A percentile compares a stretch with the other conserved stretches of the same genome.
Conservation (phyloP, 148 eudicot species). For the Heliamphora exappendiculata region DNA sequence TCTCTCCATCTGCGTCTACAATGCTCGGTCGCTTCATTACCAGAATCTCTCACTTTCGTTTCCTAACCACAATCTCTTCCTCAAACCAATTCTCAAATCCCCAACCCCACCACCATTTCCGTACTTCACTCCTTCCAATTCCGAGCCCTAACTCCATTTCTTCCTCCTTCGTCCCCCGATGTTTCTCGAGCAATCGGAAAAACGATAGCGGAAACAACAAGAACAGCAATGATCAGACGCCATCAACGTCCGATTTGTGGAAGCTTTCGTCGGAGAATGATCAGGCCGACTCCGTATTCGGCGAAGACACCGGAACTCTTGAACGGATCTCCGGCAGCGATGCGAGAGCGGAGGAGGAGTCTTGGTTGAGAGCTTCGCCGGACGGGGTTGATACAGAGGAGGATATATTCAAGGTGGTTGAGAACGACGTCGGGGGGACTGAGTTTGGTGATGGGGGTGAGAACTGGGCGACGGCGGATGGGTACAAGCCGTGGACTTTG, state of each 20-base stretch:
- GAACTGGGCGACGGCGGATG: slow-evolving; percentile 18
- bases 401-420: slow-evolving; percentile 26
- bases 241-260: slow-evolving; percentile 41
- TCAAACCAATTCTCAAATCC: slow-evolving; percentile 7
- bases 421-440: slow-evolving; percentile 10
- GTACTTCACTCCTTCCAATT: not conserved
- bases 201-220: slow-evolving; percentile 16
- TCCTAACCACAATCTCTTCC: slow-evolving; percentile 27
- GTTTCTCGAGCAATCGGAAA: slow-evolving; percentile 34
- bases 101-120: slow-evolving; percentile 4
- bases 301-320: slow-evolving; percentile 11
- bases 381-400: slow-evolving; percentile 5
- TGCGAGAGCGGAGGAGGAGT: not conserved
- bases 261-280: slow-evolving; percentile 39
- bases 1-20: not conserved
- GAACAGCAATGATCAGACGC: not conserved
- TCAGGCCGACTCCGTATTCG: slow-evolving; percentile 32
- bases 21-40: slow-evolving; percentile 43
- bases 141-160: slow-evolving; percentile 10
- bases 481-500: slow-evolving; percentile 33
- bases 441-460: slow-evolving; percentile 13
- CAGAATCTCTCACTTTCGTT: slow-evolving; percentile 24
- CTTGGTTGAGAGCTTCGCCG: slow-evolving; percentile 18
- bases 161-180: slow-evolving; percentile 18
- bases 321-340: slow-evolving; percentile 9